Conservation (phyloP, 2,329 filamentous ascomycete genomes). For the Cladophialophora immunda region DNA sequence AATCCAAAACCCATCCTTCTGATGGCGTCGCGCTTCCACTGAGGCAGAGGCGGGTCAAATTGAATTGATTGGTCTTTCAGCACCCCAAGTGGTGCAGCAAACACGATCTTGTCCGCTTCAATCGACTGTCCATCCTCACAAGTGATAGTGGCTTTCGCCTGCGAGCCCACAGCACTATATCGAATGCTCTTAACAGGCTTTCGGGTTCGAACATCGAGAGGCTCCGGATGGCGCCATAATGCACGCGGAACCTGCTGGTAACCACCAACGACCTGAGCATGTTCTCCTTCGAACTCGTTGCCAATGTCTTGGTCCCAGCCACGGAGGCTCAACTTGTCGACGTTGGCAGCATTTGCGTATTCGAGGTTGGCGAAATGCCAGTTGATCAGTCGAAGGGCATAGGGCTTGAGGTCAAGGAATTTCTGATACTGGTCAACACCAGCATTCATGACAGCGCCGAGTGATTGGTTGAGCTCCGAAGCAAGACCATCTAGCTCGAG, state of each 20-base stretch:
- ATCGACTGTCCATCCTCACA: constrained; percentile 80
- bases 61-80: constrained; percentile 81
- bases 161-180: constrained; percentile 57
- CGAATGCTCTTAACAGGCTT: constrained; percentile 78
- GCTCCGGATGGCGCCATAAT: constrained; percentile 77
- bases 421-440: constrained; percentile 87
- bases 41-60: constrained; percentile 91
- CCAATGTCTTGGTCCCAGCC: constrained; percentile 98
- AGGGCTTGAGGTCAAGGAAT: constrained; percentile 81
- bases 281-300: constrained; percentile 95
- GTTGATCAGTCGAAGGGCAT: constrained; percentile 89
- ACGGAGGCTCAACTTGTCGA: constrained; percentile 84
- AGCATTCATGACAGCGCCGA: constrained; percentile 91
- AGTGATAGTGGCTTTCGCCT: constrained; percentile 67
- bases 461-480: constrained; percentile 70
- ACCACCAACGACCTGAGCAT: constrained; percentile 91
- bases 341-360: constrained; percentile 92
- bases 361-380: constrained; percentile 99
- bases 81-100: constrained; percentile 89
- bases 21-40: constrained; percentile 84
- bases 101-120: constrained; percentile 88
- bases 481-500: constrained; percentile 75
- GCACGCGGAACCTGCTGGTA: constrained; percentile 94
- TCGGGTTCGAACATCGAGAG: constrained; percentile 78
- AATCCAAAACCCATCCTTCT: constrained; percentile 88